These are phyloP conservation scores for Rhodotorula sp. DNA, from an alignment of 1,284 basidiomycete genomes.

Conservation along the genomic window DNA sequence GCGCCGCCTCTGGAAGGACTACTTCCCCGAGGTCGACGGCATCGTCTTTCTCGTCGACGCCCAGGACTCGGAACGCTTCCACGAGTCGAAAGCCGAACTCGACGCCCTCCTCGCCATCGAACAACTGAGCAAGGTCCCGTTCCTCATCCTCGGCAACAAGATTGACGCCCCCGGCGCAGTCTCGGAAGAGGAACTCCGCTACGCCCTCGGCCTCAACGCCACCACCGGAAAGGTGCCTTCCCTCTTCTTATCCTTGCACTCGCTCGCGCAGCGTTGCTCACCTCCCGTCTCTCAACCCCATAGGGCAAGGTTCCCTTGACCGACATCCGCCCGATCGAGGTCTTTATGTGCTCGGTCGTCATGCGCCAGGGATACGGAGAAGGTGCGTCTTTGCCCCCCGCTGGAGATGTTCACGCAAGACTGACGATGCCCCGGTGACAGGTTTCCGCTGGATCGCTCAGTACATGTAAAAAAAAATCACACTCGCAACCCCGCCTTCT, in stretches of 20 bases:
- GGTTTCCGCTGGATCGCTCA: constrained; percentile 98
- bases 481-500: not conserved
- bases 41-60: constrained; percentile 98
- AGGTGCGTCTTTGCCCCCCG: constrained; percentile 56
- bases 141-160: constrained; percentile 99
- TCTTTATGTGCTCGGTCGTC: constrained; percentile 99
- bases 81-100: constrained; percentile 94
- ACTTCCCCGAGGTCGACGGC: constrained; percentile 99
- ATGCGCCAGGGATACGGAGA: constrained; percentile 99
- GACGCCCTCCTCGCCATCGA: constrained; percentile 94
- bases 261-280: not conserved
- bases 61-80: constrained; percentile 93
- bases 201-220: constrained; percentile 93
- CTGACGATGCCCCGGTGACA: constrained; percentile 41
- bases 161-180: constrained; percentile 98
- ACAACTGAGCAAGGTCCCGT: constrained; percentile 91
- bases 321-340: constrained; percentile 97
- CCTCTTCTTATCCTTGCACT: not conserved
- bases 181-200: constrained; percentile 94
- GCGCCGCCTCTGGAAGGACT: constrained; percentile 98
- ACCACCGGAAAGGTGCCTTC: constrained; percentile 90
- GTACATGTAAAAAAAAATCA: constrained; percentile 63
- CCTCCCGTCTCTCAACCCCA: not conserved
- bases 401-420: not conserved
- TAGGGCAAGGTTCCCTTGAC: constrained; percentile 95